Base-by-base conservation (phyloP, 73 alveolate genomes). In the Stentor coeruleus region DNA sequence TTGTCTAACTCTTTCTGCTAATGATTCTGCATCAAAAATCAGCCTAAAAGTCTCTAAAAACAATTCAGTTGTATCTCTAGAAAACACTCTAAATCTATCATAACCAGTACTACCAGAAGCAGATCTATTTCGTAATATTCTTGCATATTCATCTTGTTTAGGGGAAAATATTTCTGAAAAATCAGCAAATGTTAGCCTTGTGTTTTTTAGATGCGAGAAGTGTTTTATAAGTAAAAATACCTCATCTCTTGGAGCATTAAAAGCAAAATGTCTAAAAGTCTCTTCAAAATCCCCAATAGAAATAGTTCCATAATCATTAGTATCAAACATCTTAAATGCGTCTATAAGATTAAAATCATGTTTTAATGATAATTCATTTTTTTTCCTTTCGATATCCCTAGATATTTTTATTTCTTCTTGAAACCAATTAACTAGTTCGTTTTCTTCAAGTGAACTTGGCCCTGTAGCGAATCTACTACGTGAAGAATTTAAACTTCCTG, bases 251-350 rank as follows among this genome's bases (percentile, higher is more conserved):
- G 88, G 49, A 4, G 90, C 76, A n/a, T 35, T 42, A n/a, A 60
- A 37, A 30, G 76, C 88, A 31, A 82, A n/a, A 39, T 49, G 66
- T 39, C 42, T 73, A 39, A 87, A 66, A 58, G 88, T 49, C n/a
- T 77, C 82, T 33, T 85, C 86, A 76, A 84, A 40, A 39, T 87
- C 93, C 20, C 42, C 73, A n/a, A 60, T 35, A 2, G 83, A 38
- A 38, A 77, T 81, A 38, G 57, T 33, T 35, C 93, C 91, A 30
- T 74, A 42, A 59, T 80, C 86, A 37, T 85, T 59, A 36, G 30
- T 74, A 49, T 87, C 93, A 35, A 87, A 83, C 57, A 87, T 60
- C 77, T 90, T 83, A 60, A 84, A 87, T 20, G 87, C 93, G 72
- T 87, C 93, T 38, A 74, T 58, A 20, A 85, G 77, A 49, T 87